These are phyloP conservation scores for Dipteronia sinensis DNA, from an alignment of 345 rosid genomes.

Conservation along the genomic window DNA sequence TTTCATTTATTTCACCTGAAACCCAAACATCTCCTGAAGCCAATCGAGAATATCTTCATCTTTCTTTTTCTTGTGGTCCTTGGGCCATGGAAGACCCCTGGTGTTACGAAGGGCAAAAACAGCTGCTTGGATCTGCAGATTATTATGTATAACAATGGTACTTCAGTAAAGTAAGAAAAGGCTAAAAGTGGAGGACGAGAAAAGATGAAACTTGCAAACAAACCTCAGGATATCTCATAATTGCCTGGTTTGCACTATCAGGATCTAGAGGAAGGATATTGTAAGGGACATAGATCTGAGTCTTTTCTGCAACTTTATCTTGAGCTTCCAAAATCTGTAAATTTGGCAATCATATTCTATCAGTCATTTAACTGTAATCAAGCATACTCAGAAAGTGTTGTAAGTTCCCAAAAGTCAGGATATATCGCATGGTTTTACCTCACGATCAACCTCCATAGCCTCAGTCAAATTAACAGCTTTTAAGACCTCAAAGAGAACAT, in stretches of 20 bases:
- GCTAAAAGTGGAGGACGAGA: constrained; percentile 16
- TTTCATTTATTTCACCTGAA: constrained; percentile 61
- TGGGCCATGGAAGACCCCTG: constrained; percentile 99
- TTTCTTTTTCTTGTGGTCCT: constrained; percentile 73
- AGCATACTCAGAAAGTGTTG: neutral
- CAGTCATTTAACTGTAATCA: constrained; percentile 4
- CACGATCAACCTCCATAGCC: constrained; percentile 92
- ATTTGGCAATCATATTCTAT: constrained; percentile 22
- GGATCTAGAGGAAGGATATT: constrained; percentile 99
- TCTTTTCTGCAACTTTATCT: constrained; percentile 88
- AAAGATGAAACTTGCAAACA: constrained; percentile 19
- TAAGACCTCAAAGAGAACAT: constrained; percentile 98
- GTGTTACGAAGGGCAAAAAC: constrained; percentile 91
- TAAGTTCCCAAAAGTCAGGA: constrained; percentile 8
- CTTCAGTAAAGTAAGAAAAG: constrained; percentile 7
- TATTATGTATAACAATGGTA: constrained; percentile 14
- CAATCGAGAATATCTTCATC: constrained; percentile 96
- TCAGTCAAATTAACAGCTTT: constrained; percentile 94
- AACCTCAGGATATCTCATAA: constrained; percentile 97
- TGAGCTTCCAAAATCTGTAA: constrained; percentile 96
- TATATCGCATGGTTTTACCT: constrained; percentile 54
- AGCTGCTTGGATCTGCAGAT: constrained; percentile 86
- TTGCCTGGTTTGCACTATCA: constrained; percentile 97
- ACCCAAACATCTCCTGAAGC: constrained; percentile 98
- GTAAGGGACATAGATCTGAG: constrained; percentile 86